Evolutionary conservation across 2,329 filamentous ascomycete genomes (phyloP), one percentile per base, ranked within the genome.

Genomic region (Fusarium sp.): DNA sequence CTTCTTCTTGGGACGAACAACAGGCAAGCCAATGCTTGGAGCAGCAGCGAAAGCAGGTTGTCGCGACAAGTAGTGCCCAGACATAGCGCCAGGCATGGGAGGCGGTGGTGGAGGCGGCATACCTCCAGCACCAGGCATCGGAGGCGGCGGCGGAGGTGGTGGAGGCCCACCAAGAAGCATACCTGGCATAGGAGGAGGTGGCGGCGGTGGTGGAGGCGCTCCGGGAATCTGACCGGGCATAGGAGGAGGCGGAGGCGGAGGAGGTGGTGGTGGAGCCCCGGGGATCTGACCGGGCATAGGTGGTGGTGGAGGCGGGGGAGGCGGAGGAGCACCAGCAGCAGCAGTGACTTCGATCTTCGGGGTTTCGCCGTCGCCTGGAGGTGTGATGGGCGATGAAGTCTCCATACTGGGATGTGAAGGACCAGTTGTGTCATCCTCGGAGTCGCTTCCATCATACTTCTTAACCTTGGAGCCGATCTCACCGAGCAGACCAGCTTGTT

Each of bases 1-100:
- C 85, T 98, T 99, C 89, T 97, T 98, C 88, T 97, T 98, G 23
- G 96, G 94, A 73, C 95, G 86, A 53, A 94, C 92, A 64, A 94
- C 92, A 36, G 93, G 91, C 74, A 97, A 82, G 42, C 91, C 89
- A 71, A 93, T 84, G 9, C 88, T 86, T 23, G 80, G 75, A 12
- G 88, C 81, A 15, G 85, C 76, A 20, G 83, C 81, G 64, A 87
- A 86, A 59, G 84, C 83, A 33, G 86, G 84, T 70, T 88, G 84
- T 69, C 90, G 87, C 47, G 89, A 86, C 66, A 97, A 81, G 82
- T 92, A 97, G 67, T 93, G 90, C 9, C 92, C 92, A 57, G 91
- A 89, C 67, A 91, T 88, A 55, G 88, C 85, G 45, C 89, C 90
- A 65, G 91, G 90, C 75, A 90, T 85, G 4, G 90, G 89, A 23